These are phyloP conservation scores for Irpex sp. DNA, from an alignment of 1,284 basidiomycete genomes.

Conservation along the genomic window DNA sequence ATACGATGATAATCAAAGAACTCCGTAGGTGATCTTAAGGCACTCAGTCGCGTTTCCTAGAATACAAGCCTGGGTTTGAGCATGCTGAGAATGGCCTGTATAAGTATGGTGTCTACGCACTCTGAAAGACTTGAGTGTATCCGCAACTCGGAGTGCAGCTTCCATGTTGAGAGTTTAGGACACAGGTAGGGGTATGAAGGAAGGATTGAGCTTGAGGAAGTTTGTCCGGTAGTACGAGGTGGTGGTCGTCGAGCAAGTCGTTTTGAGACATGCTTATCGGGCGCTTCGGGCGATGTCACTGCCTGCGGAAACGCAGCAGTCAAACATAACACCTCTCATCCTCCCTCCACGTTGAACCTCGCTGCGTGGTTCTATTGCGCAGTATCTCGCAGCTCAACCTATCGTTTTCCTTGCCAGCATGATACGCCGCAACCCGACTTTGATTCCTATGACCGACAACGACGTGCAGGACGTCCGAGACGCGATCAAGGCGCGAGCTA, in stretches of 20 bases:
- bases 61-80: conserved; percentile 2
- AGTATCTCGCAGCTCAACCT: not conserved
- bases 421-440: conserved; percentile 73
- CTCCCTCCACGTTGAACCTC: conserved; percentile 3
- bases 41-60: conserved; percentile 82
- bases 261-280: not conserved
- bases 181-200: not conserved
- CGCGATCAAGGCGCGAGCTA: conserved; percentile 51
- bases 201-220: not conserved
- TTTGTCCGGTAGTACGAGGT: not conserved
- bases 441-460: conserved; percentile 66
- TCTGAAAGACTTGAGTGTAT: conserved; percentile 70
- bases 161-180: conserved; percentile 46
- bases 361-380: conserved; percentile 1
- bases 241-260: conserved; percentile 9
- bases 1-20: conserved; percentile 90
- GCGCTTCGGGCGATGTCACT: not conserved
- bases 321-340: not conserved
- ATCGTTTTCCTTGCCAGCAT: conserved; percentile 31
- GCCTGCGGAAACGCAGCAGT: conserved; percentile 10
- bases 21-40: conserved; percentile 75
- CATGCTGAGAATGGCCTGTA: conserved; percentile 12
- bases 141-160: conserved; percentile 53
- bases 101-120: conserved; percentile 34
- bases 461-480: conserved; percentile 75